Evolutionary conservation across 148 eudicot genomes (phyloP).

Genomic region (Pharnaceum exiguum): DNA sequence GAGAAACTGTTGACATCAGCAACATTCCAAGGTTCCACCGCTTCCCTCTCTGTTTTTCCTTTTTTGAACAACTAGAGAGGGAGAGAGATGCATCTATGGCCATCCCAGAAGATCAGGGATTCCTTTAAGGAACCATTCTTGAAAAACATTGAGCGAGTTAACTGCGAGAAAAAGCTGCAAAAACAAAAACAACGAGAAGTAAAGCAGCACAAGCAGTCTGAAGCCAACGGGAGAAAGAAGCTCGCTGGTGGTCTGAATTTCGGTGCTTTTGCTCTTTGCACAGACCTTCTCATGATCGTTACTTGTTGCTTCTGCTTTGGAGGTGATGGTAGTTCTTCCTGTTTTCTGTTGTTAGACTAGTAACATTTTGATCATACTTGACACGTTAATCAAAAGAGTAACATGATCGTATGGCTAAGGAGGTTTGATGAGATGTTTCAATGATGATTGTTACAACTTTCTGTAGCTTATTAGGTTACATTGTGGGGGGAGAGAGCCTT

Average conservation of each 20-base stretch:
- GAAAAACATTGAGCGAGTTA: conserved; percentile 43
- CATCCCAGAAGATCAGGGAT: conserved; percentile 52
- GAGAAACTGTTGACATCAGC: too few species aligned
- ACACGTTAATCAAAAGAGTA: too few species aligned
- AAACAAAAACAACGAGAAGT: conserved; percentile 11
- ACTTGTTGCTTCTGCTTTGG: conserved; percentile 66
- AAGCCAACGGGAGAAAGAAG: conserved; percentile 3
- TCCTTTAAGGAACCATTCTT: conserved; percentile 53
- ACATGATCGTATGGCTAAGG: too few species aligned
- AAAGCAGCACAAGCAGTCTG: too few species aligned
- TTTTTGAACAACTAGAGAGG: not conserved
- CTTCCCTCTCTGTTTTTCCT: not conserved
- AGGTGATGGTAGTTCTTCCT: conserved; percentile 26
- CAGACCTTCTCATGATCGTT: conserved; percentile 37
- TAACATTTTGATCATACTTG: too few species aligned
- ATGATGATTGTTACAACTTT: too few species aligned
- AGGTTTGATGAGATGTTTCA: too few species aligned
- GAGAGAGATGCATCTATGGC: conserved; percentile 79
- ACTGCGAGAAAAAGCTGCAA: not conserved
- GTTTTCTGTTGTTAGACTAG: not conserved
- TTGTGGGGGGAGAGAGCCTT: too few species aligned
- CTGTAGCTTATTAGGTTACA: too few species aligned
- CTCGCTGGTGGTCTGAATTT: not conserved
- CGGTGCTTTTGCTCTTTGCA: conserved; percentile 1
- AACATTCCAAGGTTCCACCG: too few species aligned